phyloP scores from a whole-genome alignment of 495 filamentous ascomycete genomes.

The Lasiosphaeris hirsuta region DNA sequence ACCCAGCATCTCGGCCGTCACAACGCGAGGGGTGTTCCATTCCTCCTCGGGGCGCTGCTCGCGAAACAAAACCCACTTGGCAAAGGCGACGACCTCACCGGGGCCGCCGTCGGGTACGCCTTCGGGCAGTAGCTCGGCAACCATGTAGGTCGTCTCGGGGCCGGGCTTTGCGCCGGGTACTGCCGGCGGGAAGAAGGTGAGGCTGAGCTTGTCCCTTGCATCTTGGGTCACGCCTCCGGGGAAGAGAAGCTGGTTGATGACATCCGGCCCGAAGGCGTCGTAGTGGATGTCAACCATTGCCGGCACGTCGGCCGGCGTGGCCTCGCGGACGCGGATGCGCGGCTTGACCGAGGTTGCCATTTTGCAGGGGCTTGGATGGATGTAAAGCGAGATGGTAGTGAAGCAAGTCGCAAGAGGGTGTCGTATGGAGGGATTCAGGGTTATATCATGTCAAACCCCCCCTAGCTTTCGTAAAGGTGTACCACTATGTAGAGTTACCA shows the following conservation, averaged over 20 bases:
- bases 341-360: conserved; percentile 5
- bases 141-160: conserved; percentile 15
- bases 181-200: conserved; percentile 4
- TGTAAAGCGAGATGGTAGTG: too few species aligned
- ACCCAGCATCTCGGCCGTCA: conserved; percentile 24
- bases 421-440: too few species aligned
- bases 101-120: conserved; percentile 7
- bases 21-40: conserved; percentile 19
- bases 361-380: neutral
- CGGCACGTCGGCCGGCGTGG: conserved; percentile 19
- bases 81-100: conserved; percentile 27
- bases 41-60: conserved; percentile 23
- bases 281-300: conserved; percentile 20
- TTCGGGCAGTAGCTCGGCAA: conserved; percentile 26
- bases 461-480: too few species aligned
- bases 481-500: too few species aligned
- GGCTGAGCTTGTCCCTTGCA: conserved; percentile 12
- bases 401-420: too few species aligned
- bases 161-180: conserved; percentile 5
- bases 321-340: conserved; percentile 26
- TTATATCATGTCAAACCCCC: too few species aligned
- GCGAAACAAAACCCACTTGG: conserved; percentile 22
- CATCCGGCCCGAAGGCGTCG: conserved; percentile 20
- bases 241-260: conserved; percentile 27
- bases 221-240: conserved; percentile 18